Percentiles rank a stretch among this genome's conserved stretches.
Conservation (phyloP, 1,284 basidiomycete genomes). For the Rhodotorula sp. region DNA sequence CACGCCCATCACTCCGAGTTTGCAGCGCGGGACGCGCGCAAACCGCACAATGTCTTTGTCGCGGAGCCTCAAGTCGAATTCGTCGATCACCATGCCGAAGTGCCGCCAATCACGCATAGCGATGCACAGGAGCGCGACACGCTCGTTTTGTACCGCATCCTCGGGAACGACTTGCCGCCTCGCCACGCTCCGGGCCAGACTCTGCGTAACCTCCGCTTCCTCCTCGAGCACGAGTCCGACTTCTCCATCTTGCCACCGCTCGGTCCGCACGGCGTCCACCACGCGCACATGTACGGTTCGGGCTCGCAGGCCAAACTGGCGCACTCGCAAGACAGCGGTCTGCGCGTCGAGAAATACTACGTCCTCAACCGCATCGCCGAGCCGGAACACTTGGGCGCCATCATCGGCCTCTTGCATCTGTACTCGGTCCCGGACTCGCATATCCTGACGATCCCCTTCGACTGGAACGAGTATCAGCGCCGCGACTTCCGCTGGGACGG, state of each 20-base stretch:
- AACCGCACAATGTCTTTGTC: slow-evolving; percentile 22
- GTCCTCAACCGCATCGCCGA: slow-evolving; percentile 46
- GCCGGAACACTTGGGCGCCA: slow-evolving; percentile 41
- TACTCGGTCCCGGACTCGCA: slow-evolving; percentile 42
- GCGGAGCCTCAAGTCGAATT: slow-evolving; percentile 30
- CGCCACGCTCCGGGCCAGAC: slow-evolving; percentile 47
- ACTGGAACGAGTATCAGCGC: slow-evolving; percentile 43
- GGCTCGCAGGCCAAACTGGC: slow-evolving; percentile 20
- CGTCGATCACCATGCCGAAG: slow-evolving; percentile 31
- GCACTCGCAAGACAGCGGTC: slow-evolving; percentile 35
- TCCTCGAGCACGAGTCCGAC: slow-evolving; percentile 46
- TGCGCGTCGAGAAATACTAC: slow-evolving; percentile 47
- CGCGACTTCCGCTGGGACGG: slow-evolving; percentile 44
- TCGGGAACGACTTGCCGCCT: slow-evolving; percentile 48
- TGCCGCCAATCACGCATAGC: slow-evolving; percentile 34
- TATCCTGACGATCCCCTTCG: slow-evolving; percentile 46
- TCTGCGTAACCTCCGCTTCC: slow-evolving; percentile 46
- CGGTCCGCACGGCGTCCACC: slow-evolving; percentile 33
- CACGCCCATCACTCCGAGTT: not conserved
- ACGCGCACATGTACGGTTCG: slow-evolving; percentile 36
- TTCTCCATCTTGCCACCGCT: slow-evolving; percentile 41
- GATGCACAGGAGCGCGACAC: slow-evolving; percentile 44
- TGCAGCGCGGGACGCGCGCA: slow-evolving; percentile 1
- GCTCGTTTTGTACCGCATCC: slow-evolving; percentile 46
- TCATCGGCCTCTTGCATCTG: slow-evolving; percentile 41